A percentile compares a stretch with the other conserved stretches of the same genome.
Conservation (phyloP, 495 filamentous ascomycete species). For the Collariella sp. region DNA sequence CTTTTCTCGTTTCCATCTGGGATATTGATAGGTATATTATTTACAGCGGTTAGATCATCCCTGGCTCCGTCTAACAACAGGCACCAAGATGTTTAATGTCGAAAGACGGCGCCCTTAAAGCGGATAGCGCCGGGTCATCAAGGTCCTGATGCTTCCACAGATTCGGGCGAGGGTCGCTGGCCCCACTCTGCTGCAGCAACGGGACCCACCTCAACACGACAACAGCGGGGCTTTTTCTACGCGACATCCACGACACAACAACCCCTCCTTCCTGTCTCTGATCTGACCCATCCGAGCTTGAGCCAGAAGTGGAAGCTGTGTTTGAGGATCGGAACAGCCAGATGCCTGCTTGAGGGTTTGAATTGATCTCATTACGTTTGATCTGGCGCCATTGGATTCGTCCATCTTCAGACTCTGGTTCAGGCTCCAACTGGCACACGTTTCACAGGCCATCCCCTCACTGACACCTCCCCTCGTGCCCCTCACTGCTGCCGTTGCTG, state of each 20-base stretch:
- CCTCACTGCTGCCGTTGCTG: neutral
- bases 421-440: neutral
- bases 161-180: neutral
- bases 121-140: slow-evolving; percentile 5
- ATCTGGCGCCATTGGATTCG: too few relatives aligned
- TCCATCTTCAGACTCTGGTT: too few relatives aligned
- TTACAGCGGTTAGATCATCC: too few relatives aligned
- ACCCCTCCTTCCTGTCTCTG: neutral
- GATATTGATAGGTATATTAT: too few relatives aligned
- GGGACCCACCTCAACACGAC: neutral
- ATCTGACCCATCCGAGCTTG: neutral
- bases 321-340: neutral
- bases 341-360: neutral
- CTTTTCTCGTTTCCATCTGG: too few relatives aligned
- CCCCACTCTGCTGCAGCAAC: neutral
- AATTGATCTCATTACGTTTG: neutral
- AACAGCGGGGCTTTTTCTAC: neutral
- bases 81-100: too few relatives aligned
- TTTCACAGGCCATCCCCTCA: neutral
- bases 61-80: too few relatives aligned
- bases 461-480: neutral
- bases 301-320: slow-evolving; percentile 8
- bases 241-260: neutral
- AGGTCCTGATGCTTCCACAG: neutral
- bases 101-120: too few relatives aligned